Base-by-base conservation (phyloP, 2,329 filamentous ascomycete genomes). In the Hypoxylon sp. region DNA sequence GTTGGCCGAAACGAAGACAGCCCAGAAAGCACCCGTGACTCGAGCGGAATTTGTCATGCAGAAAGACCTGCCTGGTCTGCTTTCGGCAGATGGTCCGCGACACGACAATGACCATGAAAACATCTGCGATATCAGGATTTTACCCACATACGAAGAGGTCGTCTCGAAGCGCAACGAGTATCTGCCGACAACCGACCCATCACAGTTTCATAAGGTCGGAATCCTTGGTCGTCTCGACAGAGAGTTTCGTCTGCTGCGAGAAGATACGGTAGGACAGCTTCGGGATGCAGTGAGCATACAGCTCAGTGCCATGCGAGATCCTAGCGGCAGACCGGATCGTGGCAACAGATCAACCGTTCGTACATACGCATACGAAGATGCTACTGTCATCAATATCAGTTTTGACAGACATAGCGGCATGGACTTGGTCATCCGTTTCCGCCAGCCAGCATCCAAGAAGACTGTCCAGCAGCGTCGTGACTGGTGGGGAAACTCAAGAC, bases 221-320 rank as follows among this genome's bases (percentile, higher is more conserved):
- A 74, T 81, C 9, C 70, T 68, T 3, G 81, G 82, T 2, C 75
- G 82, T 1, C 67, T 86, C 0, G 83, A 86, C 66, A 73, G 78
- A 51, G 78, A 85, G 50, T 86, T 86, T 45, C 77, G 83, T 13
- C 75, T 86, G 1, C 67, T 85, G 1, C 76, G 83, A 2, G 81
- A 85, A 67, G 83, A 86, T 60, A 83, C 79, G 0, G 73, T 85
- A 2, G 81, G 81, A 0, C 78, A 83, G 55, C 71, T 86, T 3
- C 74, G 81, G 31, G 79, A 84, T 62, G 76, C 76, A 0, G 76
- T 83, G 2, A 73, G 74, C 33, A 60, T 74, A 20, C 72, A 79
- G 45, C 68, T 80, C 8, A 68, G 78, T 3, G 58, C 61, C 2
- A 68, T 78, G 15, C 70, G 57, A 27, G 49, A 63, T n/a, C 53